A percentile compares a stretch with the other conserved stretches of the same genome.
Conservation (phyloP, 768 basidiomycete genomes). For the Myochromella boudieri region DNA sequence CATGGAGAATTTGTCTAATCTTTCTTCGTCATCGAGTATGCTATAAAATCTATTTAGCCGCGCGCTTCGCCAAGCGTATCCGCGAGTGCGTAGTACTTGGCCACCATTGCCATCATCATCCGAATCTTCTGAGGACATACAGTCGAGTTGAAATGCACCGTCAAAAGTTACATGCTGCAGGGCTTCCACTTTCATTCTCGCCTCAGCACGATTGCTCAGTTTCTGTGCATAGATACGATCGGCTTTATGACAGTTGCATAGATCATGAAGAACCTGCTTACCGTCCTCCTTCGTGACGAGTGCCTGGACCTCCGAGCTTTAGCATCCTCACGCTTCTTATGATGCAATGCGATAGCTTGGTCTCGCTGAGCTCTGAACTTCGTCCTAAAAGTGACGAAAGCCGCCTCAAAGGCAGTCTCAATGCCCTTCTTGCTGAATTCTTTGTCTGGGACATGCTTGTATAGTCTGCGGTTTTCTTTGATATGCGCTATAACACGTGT, state of each 20-base stretch:
- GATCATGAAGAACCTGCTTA: slow-evolving; percentile 32
- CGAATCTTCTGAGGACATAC: slow-evolving; percentile 83
- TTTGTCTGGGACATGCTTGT: slow-evolving; percentile 62
- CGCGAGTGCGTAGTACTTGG: slow-evolving; percentile 51
- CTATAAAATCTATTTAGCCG: slow-evolving; percentile 62
- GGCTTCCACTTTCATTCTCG: slow-evolving; percentile 48
- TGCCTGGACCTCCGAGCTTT: slow-evolving; percentile 67
- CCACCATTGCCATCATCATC: slow-evolving; percentile 43
- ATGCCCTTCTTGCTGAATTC: slow-evolving; percentile 64
- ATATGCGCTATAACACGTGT: slow-evolving; percentile 59
- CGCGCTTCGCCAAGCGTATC: slow-evolving; percentile 66
- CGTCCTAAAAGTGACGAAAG: slow-evolving; percentile 65
- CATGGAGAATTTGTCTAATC: slow-evolving; percentile 38
- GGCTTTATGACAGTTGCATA: slow-evolving; percentile 1
- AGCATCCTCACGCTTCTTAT: slow-evolving; percentile 54
- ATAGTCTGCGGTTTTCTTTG: slow-evolving; percentile 51
- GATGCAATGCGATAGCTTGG: slow-evolving; percentile 35
- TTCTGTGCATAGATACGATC: slow-evolving; percentile 44
- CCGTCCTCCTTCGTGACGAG: slow-evolving; percentile 59
- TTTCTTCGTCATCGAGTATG: slow-evolving; percentile 59
- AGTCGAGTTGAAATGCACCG: slow-evolving; percentile 68
- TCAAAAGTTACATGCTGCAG: slow-evolving; percentile 70
- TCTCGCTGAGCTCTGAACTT: slow-evolving; percentile 67
- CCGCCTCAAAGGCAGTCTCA: slow-evolving; percentile 68
- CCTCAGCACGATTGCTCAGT: slow-evolving; percentile 61